Evolutionary conservation across 202 grass and related monocot genomes (phyloP), one percentile per base, ranked within the genome.

Genomic region (Saccharum hybrid): DNA sequence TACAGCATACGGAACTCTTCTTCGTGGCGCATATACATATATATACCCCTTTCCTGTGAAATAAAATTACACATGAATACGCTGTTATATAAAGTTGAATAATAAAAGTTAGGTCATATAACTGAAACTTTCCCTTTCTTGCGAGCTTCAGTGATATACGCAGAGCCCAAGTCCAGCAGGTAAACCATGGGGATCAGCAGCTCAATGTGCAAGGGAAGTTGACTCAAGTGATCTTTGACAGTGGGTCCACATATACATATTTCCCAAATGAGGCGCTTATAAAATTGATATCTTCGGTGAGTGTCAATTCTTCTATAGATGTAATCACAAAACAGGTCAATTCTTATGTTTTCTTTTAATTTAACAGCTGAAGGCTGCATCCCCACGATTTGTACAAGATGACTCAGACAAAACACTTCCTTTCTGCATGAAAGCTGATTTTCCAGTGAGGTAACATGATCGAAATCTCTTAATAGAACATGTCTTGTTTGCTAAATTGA

Each of bases 321-420:
- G n/a, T 51, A 75, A 64, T 16, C 8, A 46, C 13, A 39, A 26
- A 61, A 31, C 38, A 71, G 45, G 62, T 80, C 69, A 83, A 54
- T 77, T 63, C 66, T 52, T 69, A 70, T 26, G 22, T 46, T 70
- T 71, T 74, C 41, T 62, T 70, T 40, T 8, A 80, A 78, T 37
- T 71, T 76, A 51, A 75, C 89, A 96, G 96, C 68, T 99, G 71
- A 88, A 94, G 72, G 72, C 38, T 37, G 78, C 65, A 22, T 76
- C 81, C 8, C 68, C 71, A 19, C 41, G 56, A 79, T 89, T 96
- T 57, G 80, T 90, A 54, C 91, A 76, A 78, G 96, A 99, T 63
- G 83, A 86, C 15, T 94, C 96, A 2, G 96, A 99, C 89, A 81
- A 82, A 40, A 90, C 91, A 5, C 84, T 99, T 45, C 96, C 93